Percentiles rank a stretch among this genome's conserved stretches.
phyloP scores from a whole-genome alignment of 805 yeast species.

The Yarrowia sp. region DNA sequence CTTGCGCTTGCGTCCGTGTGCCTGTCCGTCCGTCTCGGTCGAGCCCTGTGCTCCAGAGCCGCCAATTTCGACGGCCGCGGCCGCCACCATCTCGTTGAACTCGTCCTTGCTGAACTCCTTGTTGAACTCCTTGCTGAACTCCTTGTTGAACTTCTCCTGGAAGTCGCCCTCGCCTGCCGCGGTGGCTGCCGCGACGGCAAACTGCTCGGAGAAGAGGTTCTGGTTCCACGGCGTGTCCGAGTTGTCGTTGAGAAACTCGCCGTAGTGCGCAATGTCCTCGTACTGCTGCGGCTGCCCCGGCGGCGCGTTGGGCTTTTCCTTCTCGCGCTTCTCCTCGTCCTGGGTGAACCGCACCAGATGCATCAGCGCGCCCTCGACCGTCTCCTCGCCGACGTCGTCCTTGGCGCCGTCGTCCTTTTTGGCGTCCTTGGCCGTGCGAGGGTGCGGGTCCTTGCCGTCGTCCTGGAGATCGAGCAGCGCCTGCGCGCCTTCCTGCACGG shows the following conservation, averaged over 20 bases:
- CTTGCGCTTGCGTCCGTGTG: slow-evolving; percentile 18
- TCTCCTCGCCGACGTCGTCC: slow-evolving; percentile 33
- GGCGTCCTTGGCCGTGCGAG: neutral
- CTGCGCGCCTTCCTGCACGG: slow-evolving; percentile 30
- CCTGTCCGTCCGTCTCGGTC: neutral
- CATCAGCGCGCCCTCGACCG: slow-evolving; percentile 28
- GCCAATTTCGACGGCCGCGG: slow-evolving; percentile 21
- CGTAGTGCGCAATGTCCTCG: slow-evolving; percentile 27
- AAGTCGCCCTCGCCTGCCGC: slow-evolving; percentile 25
- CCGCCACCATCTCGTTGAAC: slow-evolving; percentile 24
- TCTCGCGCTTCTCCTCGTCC: slow-evolving; percentile 27
- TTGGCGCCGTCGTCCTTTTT: slow-evolving; percentile 20
- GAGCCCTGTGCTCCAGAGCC: neutral
- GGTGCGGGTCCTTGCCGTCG: slow-evolving; percentile 7
- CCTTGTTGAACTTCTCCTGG: slow-evolving; percentile 14
- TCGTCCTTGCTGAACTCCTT: slow-evolving; percentile 1
- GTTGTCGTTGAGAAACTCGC: slow-evolving; percentile 50
- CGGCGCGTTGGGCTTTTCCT: neutral
- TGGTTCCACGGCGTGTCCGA: slow-evolving; percentile 22
- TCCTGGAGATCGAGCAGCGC: slow-evolving; percentile 31
- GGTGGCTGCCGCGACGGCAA: slow-evolving; percentile 26
- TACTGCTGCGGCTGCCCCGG: slow-evolving; percentile 7
- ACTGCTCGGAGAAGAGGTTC: slow-evolving; percentile 20
- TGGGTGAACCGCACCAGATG: slow-evolving; percentile 27
- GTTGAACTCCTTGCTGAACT: neutral